A percentile compares a stretch with the other conserved stretches of the same genome.
Evolutionary conservation across 192 early-diverging fungal species (phyloP).

Genomic region (Mortierella claussenii): DNA sequence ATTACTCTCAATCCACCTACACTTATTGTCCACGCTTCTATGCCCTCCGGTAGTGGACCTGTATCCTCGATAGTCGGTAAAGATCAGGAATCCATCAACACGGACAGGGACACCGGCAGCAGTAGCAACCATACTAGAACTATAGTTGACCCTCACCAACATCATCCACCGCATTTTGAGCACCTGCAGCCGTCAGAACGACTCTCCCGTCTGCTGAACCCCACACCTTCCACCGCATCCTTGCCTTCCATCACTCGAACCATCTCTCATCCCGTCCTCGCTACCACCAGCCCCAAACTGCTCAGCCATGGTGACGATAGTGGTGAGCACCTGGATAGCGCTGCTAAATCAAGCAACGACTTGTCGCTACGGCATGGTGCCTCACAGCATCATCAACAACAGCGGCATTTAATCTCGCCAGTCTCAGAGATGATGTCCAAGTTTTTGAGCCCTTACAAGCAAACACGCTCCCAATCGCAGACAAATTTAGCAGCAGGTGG

Average conservation of each 20-base stretch:
- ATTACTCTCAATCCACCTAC: too few relatives aligned
- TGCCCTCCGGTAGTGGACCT: too few relatives aligned
- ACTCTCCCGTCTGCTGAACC: conserved; percentile 23
- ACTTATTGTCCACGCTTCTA: too few relatives aligned
- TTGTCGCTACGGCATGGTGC: too few relatives aligned
- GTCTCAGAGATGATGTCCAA: conserved; percentile 12
- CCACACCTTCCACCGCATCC: conserved; percentile 24
- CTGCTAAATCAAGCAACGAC: too few relatives aligned
- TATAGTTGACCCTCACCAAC: not conserved
- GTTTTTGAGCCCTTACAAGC: conserved; percentile 10
- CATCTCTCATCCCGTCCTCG: conserved; percentile 21
- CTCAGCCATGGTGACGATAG: not conserved
- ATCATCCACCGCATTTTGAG: not conserved
- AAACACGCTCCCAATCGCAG: conserved; percentile 14
- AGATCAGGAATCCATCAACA: too few relatives aligned
- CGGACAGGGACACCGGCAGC: not conserved
- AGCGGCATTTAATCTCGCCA: not conserved
- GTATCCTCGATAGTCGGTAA: too few relatives aligned
- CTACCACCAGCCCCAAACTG: not conserved
- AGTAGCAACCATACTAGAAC: not conserved
- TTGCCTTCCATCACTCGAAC: conserved; percentile 25
- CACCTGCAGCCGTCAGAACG: conserved; percentile 25
- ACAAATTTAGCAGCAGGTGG: too few relatives aligned
- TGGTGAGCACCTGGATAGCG: not conserved
- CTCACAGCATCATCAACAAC: not conserved